phyloP scores from a whole-genome alignment of 2,329 filamentous ascomycete species.

The Aspergillus sclerotialis region DNA sequence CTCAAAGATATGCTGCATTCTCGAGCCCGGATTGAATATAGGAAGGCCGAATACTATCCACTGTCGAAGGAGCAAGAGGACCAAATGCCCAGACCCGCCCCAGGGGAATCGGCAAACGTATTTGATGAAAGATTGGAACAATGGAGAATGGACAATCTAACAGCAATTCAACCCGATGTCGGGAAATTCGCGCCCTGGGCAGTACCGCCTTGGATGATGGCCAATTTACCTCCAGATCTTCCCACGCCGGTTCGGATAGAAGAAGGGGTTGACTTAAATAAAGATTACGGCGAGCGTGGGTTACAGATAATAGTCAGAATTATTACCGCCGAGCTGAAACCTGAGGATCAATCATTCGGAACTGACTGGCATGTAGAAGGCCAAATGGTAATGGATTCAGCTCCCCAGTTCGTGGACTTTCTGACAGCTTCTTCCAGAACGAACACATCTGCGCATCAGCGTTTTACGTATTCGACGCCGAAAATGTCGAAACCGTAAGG shows the following conservation, averaged over 20 bases:
- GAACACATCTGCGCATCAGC: constrained; percentile 59
- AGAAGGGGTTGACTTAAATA: constrained; percentile 21
- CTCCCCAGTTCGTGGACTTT: background rate
- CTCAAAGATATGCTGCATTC: constrained; percentile 26
- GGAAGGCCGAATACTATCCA: constrained; percentile 22
- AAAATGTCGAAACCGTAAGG: constrained; percentile 51
- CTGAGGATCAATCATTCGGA: constrained; percentile 48
- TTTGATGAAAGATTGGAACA: constrained; percentile 16
- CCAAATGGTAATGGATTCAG: constrained; percentile 21
- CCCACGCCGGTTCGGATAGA: constrained; percentile 19
- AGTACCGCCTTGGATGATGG: constrained; percentile 21
- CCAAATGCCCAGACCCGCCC: constrained; percentile 8
- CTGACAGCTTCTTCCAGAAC: constrained; percentile 35
- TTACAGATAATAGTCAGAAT: constrained; percentile 61
- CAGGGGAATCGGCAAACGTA: constrained; percentile 13
- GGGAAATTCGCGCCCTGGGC: constrained; percentile 23
- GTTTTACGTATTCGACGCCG: constrained; percentile 54
- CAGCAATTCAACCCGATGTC: constrained; percentile 20
- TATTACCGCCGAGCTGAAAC: constrained; percentile 52
- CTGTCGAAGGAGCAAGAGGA: constrained; percentile 12
- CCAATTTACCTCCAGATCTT: constrained; percentile 17
- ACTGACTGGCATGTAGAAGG: constrained; percentile 46
- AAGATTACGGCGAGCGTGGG: constrained; percentile 35
- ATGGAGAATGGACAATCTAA: constrained; percentile 18
- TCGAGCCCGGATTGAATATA: constrained; percentile 23